Evolutionary conservation across 441 rosid species (phyloP), one percentile per base, ranked within the genome.

Genomic region (Erodium trifolium): DNA sequence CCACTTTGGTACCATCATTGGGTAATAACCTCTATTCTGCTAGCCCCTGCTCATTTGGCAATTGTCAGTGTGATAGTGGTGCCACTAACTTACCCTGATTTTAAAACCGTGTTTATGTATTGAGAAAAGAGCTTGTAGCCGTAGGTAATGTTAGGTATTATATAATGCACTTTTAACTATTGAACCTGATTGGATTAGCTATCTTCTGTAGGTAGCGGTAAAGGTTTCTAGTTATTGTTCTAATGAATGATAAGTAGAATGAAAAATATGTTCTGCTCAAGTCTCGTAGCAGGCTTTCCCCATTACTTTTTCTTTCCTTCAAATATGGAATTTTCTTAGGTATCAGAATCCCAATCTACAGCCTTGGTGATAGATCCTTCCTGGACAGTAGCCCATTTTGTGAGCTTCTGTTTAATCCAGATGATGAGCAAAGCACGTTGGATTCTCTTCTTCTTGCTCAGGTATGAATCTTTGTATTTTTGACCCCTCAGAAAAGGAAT

Each of bases 391-490:
- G 62, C 68, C 41, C 65, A 0, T 74, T 47, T 62, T 71, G 67
- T 65, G 73, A 57, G 23, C 65, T 71, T 45, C 49, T 73, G 3
- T 31, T 41, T 64, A 65, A 66, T 41, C 60, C 67, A 4, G 70
- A 65, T 59, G 78, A 82, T 71, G 86, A 80, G 23, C 78, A 75
- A 47, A 80, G 76, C 75, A 63, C 74, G 4, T 68, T 80, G 73
- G 86, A 78, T 67, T 59, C 77, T 31, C 78, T 82, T 78, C 76
- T 80, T 45, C 82, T 78, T 73, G 73, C 80, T 66, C 73, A 71
- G 82, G 86, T 78, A 63, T 19, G 41, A 51, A 70, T 66, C 63
- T 18, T 16, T 57, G 4, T 18, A 16, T 23, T 17, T 57, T 18
- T 57, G 31, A 57, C 29, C 18, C 63, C 63, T 57, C 27, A 17